Evolutionary conservation across 2,329 filamentous ascomycete species (phyloP).

Genomic region (Fusarium metavorans): DNA sequence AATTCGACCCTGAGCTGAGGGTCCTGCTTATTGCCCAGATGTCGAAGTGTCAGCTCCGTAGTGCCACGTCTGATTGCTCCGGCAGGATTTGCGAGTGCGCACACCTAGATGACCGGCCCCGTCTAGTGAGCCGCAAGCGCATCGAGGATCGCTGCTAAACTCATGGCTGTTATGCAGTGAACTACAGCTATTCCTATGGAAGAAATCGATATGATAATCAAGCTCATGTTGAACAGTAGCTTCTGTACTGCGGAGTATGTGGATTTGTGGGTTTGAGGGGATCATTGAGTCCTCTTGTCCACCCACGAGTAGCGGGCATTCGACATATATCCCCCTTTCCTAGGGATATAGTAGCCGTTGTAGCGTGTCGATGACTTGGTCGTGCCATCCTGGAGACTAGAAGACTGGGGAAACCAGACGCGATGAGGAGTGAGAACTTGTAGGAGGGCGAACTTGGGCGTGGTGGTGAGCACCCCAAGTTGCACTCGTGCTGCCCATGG

Average conservation of each 20-base stretch:
- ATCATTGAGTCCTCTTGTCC: background rate
- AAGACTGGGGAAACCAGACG: background rate
- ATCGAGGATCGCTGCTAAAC: background rate
- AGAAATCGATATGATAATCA: background rate
- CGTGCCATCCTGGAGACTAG: background rate
- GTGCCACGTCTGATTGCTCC: background rate
- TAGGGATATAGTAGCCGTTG: background rate
- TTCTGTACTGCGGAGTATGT: too few species aligned
- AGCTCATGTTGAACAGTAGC: background rate
- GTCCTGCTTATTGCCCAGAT: background rate
- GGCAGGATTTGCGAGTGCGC: background rate
- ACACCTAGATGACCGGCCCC: background rate
- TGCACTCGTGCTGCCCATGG: background rate
- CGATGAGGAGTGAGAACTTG: background rate
- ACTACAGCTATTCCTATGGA: background rate
- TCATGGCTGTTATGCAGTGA: background rate
- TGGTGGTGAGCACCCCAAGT: background rate
- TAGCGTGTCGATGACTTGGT: background rate
- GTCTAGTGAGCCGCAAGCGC: background rate
- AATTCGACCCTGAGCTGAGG: background rate
- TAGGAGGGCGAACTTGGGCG: background rate
- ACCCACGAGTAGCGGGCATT: background rate
- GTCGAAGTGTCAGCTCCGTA: background rate
- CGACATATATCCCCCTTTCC: background rate
- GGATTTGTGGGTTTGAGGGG: background rate